phyloP scores from a whole-genome alignment of 2,329 filamentous ascomycete genomes.

The Arthrinium phaeospermum region DNA sequence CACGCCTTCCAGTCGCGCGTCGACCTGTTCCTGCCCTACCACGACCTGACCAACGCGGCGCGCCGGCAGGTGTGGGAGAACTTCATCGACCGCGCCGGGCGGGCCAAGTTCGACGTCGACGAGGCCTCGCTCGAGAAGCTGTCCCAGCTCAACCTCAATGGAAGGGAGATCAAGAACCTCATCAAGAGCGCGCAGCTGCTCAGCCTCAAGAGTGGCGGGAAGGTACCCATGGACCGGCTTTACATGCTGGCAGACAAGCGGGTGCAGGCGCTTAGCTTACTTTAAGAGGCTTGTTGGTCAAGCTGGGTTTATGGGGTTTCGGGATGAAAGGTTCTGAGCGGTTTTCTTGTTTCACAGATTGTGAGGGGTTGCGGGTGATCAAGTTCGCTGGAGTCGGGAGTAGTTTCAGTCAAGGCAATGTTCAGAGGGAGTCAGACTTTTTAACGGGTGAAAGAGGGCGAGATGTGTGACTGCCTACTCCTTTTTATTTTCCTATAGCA shows the following conservation, averaged over 20 bases:
- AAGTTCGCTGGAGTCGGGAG: no score
- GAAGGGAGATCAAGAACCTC: slow-evolving; percentile 41
- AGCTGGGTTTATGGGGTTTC: background rate
- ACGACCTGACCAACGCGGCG: slow-evolving; percentile 25
- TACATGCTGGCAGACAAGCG: slow-evolving; percentile 42
- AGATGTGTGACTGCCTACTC: no score
- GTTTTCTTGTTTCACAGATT: background rate
- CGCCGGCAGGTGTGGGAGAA: slow-evolving; percentile 35
- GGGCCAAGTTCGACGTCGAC: slow-evolving; percentile 25
- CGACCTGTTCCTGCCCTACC: slow-evolving; percentile 32
- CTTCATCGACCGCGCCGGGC: slow-evolving; percentile 51
- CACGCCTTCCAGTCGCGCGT: slow-evolving; percentile 34
- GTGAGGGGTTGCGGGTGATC: no score
- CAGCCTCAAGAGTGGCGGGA: slow-evolving; percentile 35
- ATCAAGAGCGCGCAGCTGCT: slow-evolving; percentile 44
- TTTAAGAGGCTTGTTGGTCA: background rate
- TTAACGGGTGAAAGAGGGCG: no score
- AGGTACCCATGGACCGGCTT: slow-evolving; percentile 37
- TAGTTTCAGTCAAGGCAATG: no score
- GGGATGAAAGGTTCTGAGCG: background rate
- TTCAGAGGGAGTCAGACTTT: no score
- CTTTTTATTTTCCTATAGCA: no score
- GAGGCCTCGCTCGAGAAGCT: slow-evolving; percentile 41
- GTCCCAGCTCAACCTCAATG: slow-evolving; percentile 35
- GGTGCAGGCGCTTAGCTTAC: slow-evolving; percentile 26